These are phyloP conservation scores for Durusdinium trenchii DNA, from an alignment of 73 alveolate genomes.

Conservation along the genomic window DNA sequence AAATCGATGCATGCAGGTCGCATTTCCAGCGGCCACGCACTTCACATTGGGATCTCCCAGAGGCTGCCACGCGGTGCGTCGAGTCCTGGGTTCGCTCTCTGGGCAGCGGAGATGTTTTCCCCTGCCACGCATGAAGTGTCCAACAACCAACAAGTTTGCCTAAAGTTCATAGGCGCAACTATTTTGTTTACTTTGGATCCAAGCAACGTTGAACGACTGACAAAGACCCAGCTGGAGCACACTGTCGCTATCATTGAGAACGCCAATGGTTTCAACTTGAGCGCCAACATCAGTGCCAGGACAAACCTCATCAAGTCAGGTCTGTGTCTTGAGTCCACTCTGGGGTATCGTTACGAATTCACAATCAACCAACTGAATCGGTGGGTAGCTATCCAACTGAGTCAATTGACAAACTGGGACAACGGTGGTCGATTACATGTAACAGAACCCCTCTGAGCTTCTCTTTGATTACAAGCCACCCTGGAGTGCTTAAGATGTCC, in stretches of 20 bases:
- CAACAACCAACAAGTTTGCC: neutral
- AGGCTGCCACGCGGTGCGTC: constrained; percentile 1
- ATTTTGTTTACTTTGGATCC: neutral
- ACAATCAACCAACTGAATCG: too few species aligned
- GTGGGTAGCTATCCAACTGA: too few species aligned
- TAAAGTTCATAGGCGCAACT: too few species aligned
- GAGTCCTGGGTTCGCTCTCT: neutral
- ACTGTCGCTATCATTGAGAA: constrained; percentile 11
- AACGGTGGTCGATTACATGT: too few species aligned
- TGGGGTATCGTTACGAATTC: too few species aligned
- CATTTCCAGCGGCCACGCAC: neutral
- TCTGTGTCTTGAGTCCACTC: too few species aligned
- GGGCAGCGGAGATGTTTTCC: neutral
- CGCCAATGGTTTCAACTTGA: neutral
- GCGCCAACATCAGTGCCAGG: neutral
- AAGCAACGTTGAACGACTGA: neutral
- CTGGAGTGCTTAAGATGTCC: neutral
- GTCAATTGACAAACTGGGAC: too few species aligned
- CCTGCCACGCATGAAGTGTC: neutral
- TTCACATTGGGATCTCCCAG: neutral
- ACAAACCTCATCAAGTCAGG: too few species aligned
- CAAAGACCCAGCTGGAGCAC: neutral
- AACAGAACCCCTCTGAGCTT: neutral
- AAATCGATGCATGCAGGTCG: neutral
- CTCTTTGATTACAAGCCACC: neutral